Base-by-base conservation (phyloP, 331 rosid genomes). In the Rosa hybrid region DNA sequence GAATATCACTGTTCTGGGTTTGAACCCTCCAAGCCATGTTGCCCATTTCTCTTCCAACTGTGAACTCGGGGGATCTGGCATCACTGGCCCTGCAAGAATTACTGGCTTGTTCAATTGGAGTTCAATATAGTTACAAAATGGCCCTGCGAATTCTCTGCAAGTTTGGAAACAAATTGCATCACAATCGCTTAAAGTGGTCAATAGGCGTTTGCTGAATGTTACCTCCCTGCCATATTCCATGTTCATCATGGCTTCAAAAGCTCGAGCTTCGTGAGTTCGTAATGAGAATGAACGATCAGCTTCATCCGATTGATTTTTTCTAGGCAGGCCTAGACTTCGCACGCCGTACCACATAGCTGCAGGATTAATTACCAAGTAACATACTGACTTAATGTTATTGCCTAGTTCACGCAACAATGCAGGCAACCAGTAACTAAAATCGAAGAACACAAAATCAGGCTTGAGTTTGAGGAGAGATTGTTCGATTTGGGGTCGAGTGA, bases 361-460 rank as follows among this genome's bases (percentile, higher is more conserved):
- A 20, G 90, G 90, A 75, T 90, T 81, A 23, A 81, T 76, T 27
- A 64, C 67, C 83, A 85, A 83, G 65, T 80, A 83, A 44, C 48
- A 73, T 9, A 88, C 23, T 14, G 91, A 56, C 82, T 80, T 90
- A 25, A 84, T 81, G 65, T 86, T 82, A 41, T 74, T 44, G 11
- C 18, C 46, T 1, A 30, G 48, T 41, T 10, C 63, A 12, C 68
- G 16, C 23, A 85, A 87, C 69, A 87, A 21, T 12, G 59, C 74
- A 9, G 92, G 95, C 71, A 89, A 27, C 95, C 91, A 91, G 71
- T 80, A 68, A 13, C 90, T 77, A 81, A 86, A 91, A 65, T 91
- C 90, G 27, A 46, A 86, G 84, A 90, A 85, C 8, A 88, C 81
- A 49, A 86, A 75, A 16, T 88, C 71, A 51, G 95, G 89, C 69